These are phyloP conservation scores for Aegilops longissima DNA, from an alignment of 176 grass and related monocot species.

Conservation along the genomic window DNA sequence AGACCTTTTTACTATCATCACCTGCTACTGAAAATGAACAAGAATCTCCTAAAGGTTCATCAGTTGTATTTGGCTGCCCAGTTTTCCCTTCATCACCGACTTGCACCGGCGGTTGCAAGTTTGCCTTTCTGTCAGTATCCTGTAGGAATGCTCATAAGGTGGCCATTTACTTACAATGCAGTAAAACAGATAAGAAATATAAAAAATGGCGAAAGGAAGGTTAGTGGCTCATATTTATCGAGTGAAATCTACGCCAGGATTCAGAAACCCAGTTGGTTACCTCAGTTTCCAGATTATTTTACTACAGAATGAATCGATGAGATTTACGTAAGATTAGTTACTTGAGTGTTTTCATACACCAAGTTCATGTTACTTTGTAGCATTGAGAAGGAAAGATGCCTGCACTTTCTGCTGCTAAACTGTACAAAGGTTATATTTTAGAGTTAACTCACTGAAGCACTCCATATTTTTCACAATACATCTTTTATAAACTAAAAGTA, in stretches of 20 bases:
- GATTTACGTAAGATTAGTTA: background rate
- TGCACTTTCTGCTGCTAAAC: background rate
- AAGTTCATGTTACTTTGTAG: no score
- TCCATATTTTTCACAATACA: background rate
- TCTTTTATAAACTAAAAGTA: no score
- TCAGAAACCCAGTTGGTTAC: background rate
- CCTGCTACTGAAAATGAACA: conserved; percentile 41
- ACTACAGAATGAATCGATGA: background rate
- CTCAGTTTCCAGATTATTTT: background rate
- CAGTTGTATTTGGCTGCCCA: conserved; percentile 46
- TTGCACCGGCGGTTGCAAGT: conserved; percentile 43
- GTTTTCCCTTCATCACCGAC: conserved; percentile 31
- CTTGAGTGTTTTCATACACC: background rate
- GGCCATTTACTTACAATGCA: background rate
- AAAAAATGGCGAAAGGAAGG: background rate
- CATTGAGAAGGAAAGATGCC: background rate
- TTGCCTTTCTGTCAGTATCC: conserved; percentile 59
- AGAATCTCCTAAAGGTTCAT: conserved; percentile 50
- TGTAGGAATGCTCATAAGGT: conserved; percentile 24
- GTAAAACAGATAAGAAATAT: background rate
- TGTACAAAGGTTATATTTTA: background rate
- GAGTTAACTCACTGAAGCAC: background rate
- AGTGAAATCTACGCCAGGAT: background rate
- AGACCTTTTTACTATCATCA: conserved; percentile 71
- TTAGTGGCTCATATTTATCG: background rate